A percentile compares a stretch with the other conserved stretches of the same genome.
These are phyloP conservation scores for Pythium scleroteichum DNA, from an alignment of 352 stramenopile genomes.

Conservation along the genomic window DNA sequence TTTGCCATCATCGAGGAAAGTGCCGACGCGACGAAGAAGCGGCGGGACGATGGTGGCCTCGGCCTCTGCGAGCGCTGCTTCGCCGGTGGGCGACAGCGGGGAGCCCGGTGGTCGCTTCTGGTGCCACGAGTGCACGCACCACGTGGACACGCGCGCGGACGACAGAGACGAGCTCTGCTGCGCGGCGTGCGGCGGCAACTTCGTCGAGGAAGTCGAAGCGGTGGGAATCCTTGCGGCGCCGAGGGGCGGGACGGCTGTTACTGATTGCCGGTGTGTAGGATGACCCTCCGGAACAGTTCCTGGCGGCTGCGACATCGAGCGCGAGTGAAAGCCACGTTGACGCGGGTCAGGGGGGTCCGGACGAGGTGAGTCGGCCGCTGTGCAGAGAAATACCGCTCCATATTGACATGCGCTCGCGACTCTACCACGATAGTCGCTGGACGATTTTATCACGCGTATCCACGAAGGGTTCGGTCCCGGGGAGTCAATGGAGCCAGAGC, in stretches of 20 bases:
- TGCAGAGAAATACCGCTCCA: not conserved
- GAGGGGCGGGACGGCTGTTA: no score
- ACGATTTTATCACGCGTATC: slow-evolving; percentile 11
- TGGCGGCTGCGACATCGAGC: slow-evolving; percentile 10
- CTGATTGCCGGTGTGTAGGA: no score
- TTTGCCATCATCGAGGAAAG: not conserved
- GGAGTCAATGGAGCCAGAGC: not conserved
- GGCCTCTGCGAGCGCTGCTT: not conserved
- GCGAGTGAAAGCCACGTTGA: slow-evolving; percentile 7
- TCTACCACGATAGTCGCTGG: slow-evolving; percentile 4
- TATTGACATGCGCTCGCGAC: not conserved
- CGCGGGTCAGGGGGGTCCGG: not conserved
- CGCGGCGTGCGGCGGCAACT: slow-evolving; percentile 69
- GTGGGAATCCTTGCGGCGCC: slow-evolving; percentile 33
- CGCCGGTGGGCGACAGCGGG: not conserved
- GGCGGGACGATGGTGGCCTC: not conserved
- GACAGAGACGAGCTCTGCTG: slow-evolving; percentile 75
- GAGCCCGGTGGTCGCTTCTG: slow-evolving; percentile 49
- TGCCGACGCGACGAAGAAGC: no score
- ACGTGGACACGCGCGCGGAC: slow-evolving; percentile 51
- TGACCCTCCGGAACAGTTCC: slow-evolving; percentile 64
- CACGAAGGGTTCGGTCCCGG: slow-evolving; percentile 15
- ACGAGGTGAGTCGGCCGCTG: not conserved
- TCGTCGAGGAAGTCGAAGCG: slow-evolving; percentile 85
- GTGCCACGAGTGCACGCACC: slow-evolving; percentile 76